Conservation (phyloP, 2,329 filamentous ascomycete genomes). For the Aspergillus hiratsukae region DNA sequence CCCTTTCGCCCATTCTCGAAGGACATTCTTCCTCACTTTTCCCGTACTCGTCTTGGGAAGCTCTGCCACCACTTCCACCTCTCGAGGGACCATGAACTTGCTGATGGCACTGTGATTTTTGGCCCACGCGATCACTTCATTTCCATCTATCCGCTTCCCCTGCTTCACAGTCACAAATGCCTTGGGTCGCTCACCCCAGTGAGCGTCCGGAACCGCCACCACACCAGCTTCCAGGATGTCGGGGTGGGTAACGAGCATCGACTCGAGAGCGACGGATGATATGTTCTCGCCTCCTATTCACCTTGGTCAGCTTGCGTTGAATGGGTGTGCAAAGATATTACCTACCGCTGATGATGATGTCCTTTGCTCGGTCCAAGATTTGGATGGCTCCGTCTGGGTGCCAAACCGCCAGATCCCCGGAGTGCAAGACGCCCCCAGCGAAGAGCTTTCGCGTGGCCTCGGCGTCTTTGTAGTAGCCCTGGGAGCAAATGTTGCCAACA, state of each 20-base stretch:
- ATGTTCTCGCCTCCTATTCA: constrained; percentile 86
- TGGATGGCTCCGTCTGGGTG: constrained; percentile 86
- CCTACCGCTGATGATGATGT: constrained; percentile 92
- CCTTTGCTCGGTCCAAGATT: constrained; percentile 90
- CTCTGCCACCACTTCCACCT: constrained; percentile 75
- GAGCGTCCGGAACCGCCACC: constrained; percentile 77
- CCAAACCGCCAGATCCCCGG: constrained; percentile 89
- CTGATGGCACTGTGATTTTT: constrained; percentile 75
- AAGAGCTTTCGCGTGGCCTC: constrained; percentile 85
- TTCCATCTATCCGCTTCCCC: constrained; percentile 56
- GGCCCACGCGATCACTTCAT: constrained; percentile 81
- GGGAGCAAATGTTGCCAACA: constrained; percentile 83
- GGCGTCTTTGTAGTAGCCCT: constrained; percentile 86
- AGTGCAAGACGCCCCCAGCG: constrained; percentile 78
- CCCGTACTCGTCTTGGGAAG: constrained; percentile 96
- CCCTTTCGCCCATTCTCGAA: constrained; percentile 78
- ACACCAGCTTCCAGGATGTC: constrained; percentile 88
- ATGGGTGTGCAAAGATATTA: constrained; percentile 3
- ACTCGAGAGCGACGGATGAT: constrained; percentile 85
- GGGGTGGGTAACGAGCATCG: constrained; percentile 82
- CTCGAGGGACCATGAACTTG: constrained; percentile 77
- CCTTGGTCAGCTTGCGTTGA: constrained; percentile 1
- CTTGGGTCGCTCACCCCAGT: constrained; percentile 96
- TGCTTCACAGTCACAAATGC: constrained; percentile 80
- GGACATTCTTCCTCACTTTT: constrained; percentile 91